phyloP scores from a whole-genome alignment of 768 basidiomycete genomes.

The Lyophyllum shimeji region DNA sequence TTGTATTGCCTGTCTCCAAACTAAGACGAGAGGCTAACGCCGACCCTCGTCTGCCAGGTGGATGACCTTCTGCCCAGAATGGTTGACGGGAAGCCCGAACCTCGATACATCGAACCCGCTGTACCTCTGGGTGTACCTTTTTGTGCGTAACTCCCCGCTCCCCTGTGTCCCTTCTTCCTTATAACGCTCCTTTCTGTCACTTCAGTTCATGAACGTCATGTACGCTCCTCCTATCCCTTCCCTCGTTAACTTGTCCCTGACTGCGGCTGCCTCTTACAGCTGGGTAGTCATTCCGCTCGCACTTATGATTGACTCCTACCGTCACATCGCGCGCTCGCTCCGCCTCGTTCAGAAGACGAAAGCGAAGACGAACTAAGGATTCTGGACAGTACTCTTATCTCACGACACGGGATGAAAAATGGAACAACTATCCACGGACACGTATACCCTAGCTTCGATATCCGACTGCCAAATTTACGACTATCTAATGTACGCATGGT shows the following conservation, averaged over 20 bases:
- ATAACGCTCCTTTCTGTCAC: neutral
- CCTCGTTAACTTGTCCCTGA: neutral
- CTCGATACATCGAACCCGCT: constrained; percentile 69
- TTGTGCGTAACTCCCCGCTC: constrained; percentile 47
- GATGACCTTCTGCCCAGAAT: constrained; percentile 91
- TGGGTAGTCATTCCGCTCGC: constrained; percentile 80
- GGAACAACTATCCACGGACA: no score
- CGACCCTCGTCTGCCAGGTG: constrained; percentile 38
- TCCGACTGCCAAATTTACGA: neutral
- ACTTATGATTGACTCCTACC: constrained; percentile 79
- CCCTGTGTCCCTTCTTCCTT: neutral
- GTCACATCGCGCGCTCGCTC: constrained; percentile 62
- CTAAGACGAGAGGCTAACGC: neutral
- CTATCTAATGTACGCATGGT: neutral
- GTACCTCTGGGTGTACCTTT: constrained; percentile 78
- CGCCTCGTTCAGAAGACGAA: constrained; percentile 38
- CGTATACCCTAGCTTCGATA: neutral
- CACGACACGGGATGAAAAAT: no score
- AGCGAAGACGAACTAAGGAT: constrained; percentile 30
- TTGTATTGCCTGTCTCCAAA: no score
- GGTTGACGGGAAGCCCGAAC: constrained; percentile 74
- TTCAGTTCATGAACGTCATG: constrained; percentile 81
- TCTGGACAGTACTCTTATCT: neutral
- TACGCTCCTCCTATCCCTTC: constrained; percentile 33
- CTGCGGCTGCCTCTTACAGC: constrained; percentile 33